Evolutionary conservation across 352 stramenopile genomes (phyloP), one percentile per base, ranked within the genome.

Genomic region (Pythium scleroteichum): DNA sequence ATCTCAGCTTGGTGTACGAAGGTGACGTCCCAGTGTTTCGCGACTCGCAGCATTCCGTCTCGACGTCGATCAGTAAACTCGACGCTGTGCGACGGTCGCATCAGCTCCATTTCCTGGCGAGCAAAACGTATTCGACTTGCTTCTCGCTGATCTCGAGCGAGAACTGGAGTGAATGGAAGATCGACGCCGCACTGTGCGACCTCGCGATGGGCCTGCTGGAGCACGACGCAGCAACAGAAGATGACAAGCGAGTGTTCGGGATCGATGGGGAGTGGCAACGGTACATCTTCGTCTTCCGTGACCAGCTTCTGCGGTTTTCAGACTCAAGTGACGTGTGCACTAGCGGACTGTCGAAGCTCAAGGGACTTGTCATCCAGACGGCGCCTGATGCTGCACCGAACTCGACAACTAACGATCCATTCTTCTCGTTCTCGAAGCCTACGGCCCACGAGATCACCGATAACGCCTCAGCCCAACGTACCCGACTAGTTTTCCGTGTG

Each of bases 1-100:
- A 88, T 59, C 53, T 88, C 22, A 80, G 75, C 61, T 59, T 82
- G 50, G 73, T 88, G 8, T 88, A 88, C 49, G 73, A 88, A 49
- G 78, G 75, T 41, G 63, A 71, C 22, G 20, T 44, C 22, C 47
- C 62, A 56, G 27, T 27, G 14, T 12, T 39, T 14, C 40, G 24
- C 5, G 8, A 7, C 16, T 27, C 2, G 0, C 29, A 33, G 33
- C 17, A 35, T 10, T 35, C 29, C 10, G 10, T 35, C 29, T 24
- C 24, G 14, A 52, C 5, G 50, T 51, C 45, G 50, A 64, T 57
- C 22, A 19, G 39, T 49, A 10, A 39, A 55, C 19, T 35, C 5
- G 42, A 46, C 1, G 53, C 19, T 14, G 17, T 52, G 23, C 57
- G 58, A 3, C 58, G 45, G 24, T 41, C 41, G 10, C 63, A 69